Base-by-base conservation (phyloP, 192 early-diverging fungal species). In the Physocladia obscura region DNA sequence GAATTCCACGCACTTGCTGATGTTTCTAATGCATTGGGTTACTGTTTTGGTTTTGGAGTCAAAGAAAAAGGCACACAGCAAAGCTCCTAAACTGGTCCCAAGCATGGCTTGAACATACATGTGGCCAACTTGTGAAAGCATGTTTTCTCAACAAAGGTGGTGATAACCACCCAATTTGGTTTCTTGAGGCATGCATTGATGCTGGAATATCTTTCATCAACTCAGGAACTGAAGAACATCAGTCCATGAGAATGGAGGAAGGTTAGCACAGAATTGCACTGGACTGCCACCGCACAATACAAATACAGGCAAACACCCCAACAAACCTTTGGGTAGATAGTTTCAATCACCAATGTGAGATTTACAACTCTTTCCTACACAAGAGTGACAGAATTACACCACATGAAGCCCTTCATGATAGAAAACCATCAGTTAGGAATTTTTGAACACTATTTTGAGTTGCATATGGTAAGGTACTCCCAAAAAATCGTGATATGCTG, bases 191-290 rank as follows among this genome's bases (percentile, higher is more conserved):
- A 24, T 58, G 57, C 57, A 32, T 13, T 32, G 57, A 58, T 4
- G 57, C 57, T 3, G 57, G 32, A 24, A 58, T 58, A 17, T 32
- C 32, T 5, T 58, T 54, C 51, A 58, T 58, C 6, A 22, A 58
- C 3, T 58, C 57, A 35, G 57, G 57, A 32, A 58, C 57, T 17
- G 57, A 58, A 22, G 57, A 58, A 34, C 57, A 58, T 22, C 57
- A 58, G 36, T 32, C 27, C 3, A 58, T 58, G 57, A 35, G 57
- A 26, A 4, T 58, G 24, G 57, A 58, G 32, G 57, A 58, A 58
- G 32, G 57, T 17, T 58, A 35, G 57, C 57, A 58, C 24, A 27
- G 32, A 13, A 58, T 58, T 34, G 57, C 57, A 4, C 30, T 58
- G 57, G 57, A 58, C 24, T 11, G 29, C 32, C 57, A 58, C 57